These are phyloP conservation scores for Vitis hybrid DNA, from an alignment of 177 flowering plant genomes.

Conservation along the genomic window DNA sequence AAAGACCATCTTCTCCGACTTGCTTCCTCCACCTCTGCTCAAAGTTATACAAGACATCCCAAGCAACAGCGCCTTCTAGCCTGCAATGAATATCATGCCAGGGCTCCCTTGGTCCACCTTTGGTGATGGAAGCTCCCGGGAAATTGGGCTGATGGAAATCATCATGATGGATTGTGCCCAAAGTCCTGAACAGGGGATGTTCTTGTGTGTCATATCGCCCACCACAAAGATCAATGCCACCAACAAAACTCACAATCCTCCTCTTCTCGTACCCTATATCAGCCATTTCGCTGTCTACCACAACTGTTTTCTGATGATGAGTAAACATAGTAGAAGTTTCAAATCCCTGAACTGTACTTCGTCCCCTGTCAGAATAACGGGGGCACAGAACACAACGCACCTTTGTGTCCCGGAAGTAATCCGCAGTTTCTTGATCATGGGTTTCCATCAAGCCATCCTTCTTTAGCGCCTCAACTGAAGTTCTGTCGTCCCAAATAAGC, in stretches of 20 bases:
- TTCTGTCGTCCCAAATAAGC: slow-evolving; percentile 74
- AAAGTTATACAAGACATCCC: slow-evolving; percentile 68
- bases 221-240: slow-evolving; percentile 81
- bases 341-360: slow-evolving; percentile 43
- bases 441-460: slow-evolving; percentile 65
- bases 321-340: slow-evolving; percentile 57
- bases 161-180: slow-evolving; percentile 47
- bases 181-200: slow-evolving; percentile 66
- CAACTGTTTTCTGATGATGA: slow-evolving; percentile 66
- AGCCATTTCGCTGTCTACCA: slow-evolving; percentile 50
- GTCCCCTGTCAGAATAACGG: slow-evolving; percentile 41
- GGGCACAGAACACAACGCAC: slow-evolving; percentile 67
- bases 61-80: slow-evolving; percentile 65
- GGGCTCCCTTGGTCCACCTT: slow-evolving; percentile 77
- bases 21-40: slow-evolving; percentile 70
- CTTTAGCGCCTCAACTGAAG: slow-evolving; percentile 39
- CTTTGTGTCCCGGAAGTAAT: slow-evolving; percentile 37
- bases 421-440: slow-evolving; percentile 55
- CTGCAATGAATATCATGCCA: slow-evolving; percentile 71
- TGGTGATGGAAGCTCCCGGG: slow-evolving; percentile 48
- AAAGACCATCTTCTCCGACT: slow-evolving; percentile 18
- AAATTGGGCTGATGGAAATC: slow-evolving; percentile 84
- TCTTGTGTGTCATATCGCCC: slow-evolving; percentile 72
- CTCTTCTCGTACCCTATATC: slow-evolving; percentile 33
- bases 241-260: slow-evolving; percentile 64